Base-by-base conservation (phyloP, 306 rosid species). In the Glycine soja region DNA sequence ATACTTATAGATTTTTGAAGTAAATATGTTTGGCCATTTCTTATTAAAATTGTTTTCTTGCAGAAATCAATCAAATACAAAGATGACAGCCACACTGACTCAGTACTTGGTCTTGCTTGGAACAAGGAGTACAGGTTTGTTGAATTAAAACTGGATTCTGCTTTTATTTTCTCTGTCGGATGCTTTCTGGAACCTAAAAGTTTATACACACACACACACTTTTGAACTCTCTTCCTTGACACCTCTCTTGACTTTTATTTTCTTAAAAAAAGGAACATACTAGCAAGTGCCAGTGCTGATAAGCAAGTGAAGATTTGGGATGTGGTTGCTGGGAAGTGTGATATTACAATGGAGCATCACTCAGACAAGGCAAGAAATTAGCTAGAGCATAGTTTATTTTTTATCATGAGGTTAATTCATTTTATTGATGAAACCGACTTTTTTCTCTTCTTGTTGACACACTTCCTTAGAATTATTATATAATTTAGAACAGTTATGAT, bases 221-320 rank as follows among this genome's bases (percentile, higher is more conserved):
- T 6, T 78, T 79, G 16, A 19, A 47, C 53, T 32, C 73, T 45
- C 50, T 68, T 74, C 63, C 74, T 57, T 66, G 53, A 14, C 47
- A 34, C 66, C n/a, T 24, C 15, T 76, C 34, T 30, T 78, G 80
- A 51, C 67, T 16, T 16, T 8, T 50, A 47, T 42, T 24, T 42
- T 46, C 30, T 68, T 32, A 68, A 85, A 72, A 47, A 75, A 84
- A 95, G 97, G 81, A 92, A 93, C 87, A 81, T 89, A 81, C 92
- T 95, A 78, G 99, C 99, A 36, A 95, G 99, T 85, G 98, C 93
- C 79, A 90, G 99, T 83, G 99, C 97, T 69, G 98, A 95, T 82
- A 90, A 83, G 71, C 82, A 48, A 80, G 97, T 95, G 67, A 93
- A 92, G 90, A 90, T 95, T 73, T 95, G 99, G 98, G 98, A 93